These are phyloP conservation scores for Syzygium malaccense DNA, from an alignment of 441 rosid genomes.

Conservation along the genomic window DNA sequence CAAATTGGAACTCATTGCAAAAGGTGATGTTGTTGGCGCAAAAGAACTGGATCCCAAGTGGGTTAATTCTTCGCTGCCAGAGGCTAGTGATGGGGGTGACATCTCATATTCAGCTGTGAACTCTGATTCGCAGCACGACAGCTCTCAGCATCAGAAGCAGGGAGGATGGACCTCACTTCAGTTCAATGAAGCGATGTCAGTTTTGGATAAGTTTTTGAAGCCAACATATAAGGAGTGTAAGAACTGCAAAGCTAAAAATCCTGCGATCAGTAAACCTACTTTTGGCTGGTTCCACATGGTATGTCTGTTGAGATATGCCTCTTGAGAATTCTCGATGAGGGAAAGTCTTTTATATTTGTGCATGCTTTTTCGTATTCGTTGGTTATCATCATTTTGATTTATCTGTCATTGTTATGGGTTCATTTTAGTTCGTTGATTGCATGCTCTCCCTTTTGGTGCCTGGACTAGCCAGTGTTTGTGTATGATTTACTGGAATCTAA, in stretches of 20 bases:
- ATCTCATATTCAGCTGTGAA: conserved; percentile 28
- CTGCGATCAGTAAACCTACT: conserved; percentile 56
- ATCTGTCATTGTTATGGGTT: not conserved
- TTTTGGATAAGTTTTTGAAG: conserved; percentile 52
- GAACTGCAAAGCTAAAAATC: conserved; percentile 35
- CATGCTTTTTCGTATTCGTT: not conserved
- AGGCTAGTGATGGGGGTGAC: conserved; percentile 30
- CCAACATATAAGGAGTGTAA: conserved; percentile 34
- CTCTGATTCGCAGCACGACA: conserved; percentile 20
- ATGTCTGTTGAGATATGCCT: conserved; percentile 10
- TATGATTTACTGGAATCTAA: not conserved
- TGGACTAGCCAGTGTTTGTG: not conserved
- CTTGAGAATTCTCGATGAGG: not conserved
- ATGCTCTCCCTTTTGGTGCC: not conserved
- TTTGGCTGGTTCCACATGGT: conserved; percentile 90
- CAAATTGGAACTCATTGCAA: conserved; percentile 67
- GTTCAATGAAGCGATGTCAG: conserved; percentile 53
- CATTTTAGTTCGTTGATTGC: not conserved
- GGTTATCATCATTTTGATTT: not conserved
- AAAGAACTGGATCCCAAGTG: conserved; percentile 38
- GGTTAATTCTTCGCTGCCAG: conserved; percentile 23
- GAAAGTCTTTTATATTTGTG: not conserved
- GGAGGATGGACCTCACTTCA: conserved; percentile 91
- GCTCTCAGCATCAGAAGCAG: conserved; percentile 17
- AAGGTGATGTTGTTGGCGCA: conserved; percentile 78